Conservation (phyloP, 2,329 filamentous ascomycete species). For the Westerdykella sp. region DNA sequence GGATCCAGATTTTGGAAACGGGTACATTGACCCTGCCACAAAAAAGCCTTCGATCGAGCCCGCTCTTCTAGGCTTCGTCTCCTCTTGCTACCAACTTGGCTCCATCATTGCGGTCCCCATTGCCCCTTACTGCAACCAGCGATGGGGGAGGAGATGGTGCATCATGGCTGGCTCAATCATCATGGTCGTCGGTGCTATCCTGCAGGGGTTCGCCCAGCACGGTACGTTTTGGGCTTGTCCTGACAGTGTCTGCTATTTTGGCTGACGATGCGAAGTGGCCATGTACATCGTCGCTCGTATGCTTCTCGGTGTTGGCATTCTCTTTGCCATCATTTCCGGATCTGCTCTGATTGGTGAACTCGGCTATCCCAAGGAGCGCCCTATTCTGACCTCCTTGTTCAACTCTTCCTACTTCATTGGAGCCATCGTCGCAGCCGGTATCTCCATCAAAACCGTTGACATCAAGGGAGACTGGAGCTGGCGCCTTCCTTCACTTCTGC, state of each 20-base stretch:
- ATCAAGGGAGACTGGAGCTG: slow-evolving; percentile 44
- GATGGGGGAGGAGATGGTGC: slow-evolving; percentile 49
- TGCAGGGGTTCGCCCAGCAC: slow-evolving; percentile 48
- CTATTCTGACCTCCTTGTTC: slow-evolving; percentile 57
- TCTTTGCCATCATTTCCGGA: slow-evolving; percentile 55
- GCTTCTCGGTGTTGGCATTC: slow-evolving; percentile 60
- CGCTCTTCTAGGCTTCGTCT: slow-evolving; percentile 29
- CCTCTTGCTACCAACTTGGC: slow-evolving; percentile 32
- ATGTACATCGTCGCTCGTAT: slow-evolving; percentile 57
- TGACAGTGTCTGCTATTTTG: background rate
- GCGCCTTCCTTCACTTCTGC: slow-evolving; percentile 47
- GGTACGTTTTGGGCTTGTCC: slow-evolving; percentile 11
- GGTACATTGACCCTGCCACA: slow-evolving; percentile 13
- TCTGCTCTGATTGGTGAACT: slow-evolving; percentile 59
- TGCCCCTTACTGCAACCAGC: slow-evolving; percentile 28
- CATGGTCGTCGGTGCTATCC: slow-evolving; percentile 54
- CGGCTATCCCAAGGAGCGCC: slow-evolving; percentile 60
- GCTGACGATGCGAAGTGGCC: slow-evolving; percentile 24
- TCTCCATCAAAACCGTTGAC: slow-evolving; percentile 45
- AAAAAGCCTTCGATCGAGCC: slow-evolving; percentile 18
- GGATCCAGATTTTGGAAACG: slow-evolving; percentile 24
- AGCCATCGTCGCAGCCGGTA: slow-evolving; percentile 43
- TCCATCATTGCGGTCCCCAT: slow-evolving; percentile 29
- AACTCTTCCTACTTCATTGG: slow-evolving; percentile 58
- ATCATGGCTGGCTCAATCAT: slow-evolving; percentile 54